Evolutionary conservation across 805 yeast genomes (phyloP).

Genomic region (Kazachstania viticola): DNA sequence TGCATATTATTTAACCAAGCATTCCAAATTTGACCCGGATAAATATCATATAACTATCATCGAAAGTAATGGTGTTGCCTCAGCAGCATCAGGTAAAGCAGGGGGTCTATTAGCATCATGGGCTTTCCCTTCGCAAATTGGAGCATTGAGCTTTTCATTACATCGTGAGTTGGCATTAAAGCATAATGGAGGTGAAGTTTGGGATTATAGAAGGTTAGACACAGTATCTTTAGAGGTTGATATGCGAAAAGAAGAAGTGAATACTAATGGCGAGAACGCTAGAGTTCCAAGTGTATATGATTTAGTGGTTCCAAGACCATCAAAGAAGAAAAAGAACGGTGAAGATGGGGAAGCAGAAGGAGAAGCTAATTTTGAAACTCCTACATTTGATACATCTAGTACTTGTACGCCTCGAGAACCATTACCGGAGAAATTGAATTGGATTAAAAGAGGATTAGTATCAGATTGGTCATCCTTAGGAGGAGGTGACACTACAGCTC

Average conservation of each 20-base stretch:
- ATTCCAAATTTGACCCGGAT: constrained; percentile 63
- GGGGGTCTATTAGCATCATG: constrained; percentile 91
- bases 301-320: constrained; percentile 1
- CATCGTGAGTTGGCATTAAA: constrained; percentile 74
- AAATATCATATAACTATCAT: constrained; percentile 73
- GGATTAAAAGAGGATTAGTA: constrained; percentile 61
- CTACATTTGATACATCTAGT: neutral
- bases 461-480: constrained; percentile 73
- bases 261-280: neutral
- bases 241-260: constrained; percentile 27
- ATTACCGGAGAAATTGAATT: constrained; percentile 57
- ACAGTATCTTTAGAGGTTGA: constrained; percentile 85
- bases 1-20: constrained; percentile 78
- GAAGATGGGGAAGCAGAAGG: neutral
- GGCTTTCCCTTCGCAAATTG: constrained; percentile 95
- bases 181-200: constrained; percentile 71
- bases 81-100: constrained; percentile 96
- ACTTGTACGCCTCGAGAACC: constrained; percentile 1
- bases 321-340: neutral
- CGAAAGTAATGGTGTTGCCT: constrained; percentile 88
- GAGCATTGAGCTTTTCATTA: constrained; percentile 72
- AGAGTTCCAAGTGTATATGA: neutral
- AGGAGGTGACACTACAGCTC: constrained; percentile 82
- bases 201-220: constrained; percentile 88
- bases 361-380: neutral